These are phyloP conservation scores for Nannochloris sp. DNA, from an alignment of 139 green algal genomes.

Conservation along the genomic window DNA sequence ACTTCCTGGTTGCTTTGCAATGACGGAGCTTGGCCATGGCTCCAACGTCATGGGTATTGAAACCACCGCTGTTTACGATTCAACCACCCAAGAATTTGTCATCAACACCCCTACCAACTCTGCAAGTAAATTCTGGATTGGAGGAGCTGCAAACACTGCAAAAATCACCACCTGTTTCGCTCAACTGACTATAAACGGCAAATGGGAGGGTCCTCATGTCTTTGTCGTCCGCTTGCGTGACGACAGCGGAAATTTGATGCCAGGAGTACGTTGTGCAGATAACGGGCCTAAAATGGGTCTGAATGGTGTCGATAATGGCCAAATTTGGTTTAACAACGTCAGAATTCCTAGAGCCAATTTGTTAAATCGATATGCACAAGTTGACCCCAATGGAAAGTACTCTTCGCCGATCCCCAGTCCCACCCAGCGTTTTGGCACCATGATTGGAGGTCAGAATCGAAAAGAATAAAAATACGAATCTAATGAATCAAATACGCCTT, in stretches of 20 bases:
- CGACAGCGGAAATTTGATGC: slow-evolving; percentile 34
- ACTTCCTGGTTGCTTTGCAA: slow-evolving; percentile 74
- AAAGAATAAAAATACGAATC: too few relatives aligned
- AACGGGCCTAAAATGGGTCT: slow-evolving; percentile 39
- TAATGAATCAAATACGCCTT: too few relatives aligned
- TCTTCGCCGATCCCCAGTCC: slow-evolving; percentile 51
- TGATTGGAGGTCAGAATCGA: too few relatives aligned
- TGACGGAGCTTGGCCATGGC: slow-evolving; percentile 83
- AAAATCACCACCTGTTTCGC: slow-evolving; percentile 71
- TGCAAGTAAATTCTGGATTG: slow-evolving; percentile 75
- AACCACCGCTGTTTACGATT: slow-evolving; percentile 43
- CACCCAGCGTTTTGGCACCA: slow-evolving; percentile 70
- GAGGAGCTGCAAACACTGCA: slow-evolving; percentile 50
- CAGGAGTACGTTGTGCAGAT: slow-evolving; percentile 11
- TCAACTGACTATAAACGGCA: slow-evolving; percentile 65
- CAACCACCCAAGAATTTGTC: slow-evolving; percentile 56
- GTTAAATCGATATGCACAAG: slow-evolving; percentile 52
- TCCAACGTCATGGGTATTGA: slow-evolving; percentile 89
- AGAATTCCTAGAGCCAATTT: slow-evolving; percentile 54
- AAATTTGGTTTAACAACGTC: slow-evolving; percentile 73
- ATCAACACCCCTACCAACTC: slow-evolving; percentile 75
- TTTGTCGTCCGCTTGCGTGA: slow-evolving; percentile 84
- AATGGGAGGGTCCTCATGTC: slow-evolving; percentile 79
- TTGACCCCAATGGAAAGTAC: slow-evolving; percentile 35
- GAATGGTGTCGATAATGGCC: slow-evolving; percentile 87